Base-by-base conservation (phyloP, 1,284 basidiomycete genomes). In the Boletellus sp. region DNA sequence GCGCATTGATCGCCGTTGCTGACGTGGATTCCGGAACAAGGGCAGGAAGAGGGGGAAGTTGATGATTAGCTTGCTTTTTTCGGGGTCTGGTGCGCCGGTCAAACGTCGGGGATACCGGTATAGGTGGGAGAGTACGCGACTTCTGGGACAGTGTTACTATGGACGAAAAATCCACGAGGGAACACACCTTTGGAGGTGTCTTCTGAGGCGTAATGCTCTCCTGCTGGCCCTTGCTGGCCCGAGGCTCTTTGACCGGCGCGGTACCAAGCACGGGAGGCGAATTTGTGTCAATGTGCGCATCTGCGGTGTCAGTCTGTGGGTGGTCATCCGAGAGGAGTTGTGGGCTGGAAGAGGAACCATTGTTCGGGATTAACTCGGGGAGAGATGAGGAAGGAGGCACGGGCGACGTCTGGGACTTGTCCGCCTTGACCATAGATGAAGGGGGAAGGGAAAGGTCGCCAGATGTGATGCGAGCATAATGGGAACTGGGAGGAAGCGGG, bases 311-410 rank as follows among this genome's bases (percentile, higher is more conserved):
- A 15, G 55, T 55, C 50, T 65, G 64, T 10, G 56, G 50, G 33
- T 64, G 52, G 22, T 67, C 60, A 24, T 63, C 63, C 21, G 68
- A 69, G 44, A 73, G 73, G 38, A 74, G 72, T 18, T 77, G 77
- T 1, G 86, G 85, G 57, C 86, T 89, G 6, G 85, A 88, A 1
- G 85, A 88, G 1, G 84, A 85, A 58, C 78, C 83, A 39, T 73
- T 67, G 61, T 81, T 82, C 0, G 84, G 81, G 12, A 79, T 81
- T 22, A 89, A 74, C 35, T 76, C 81, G 16, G 86, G 86, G 33
- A 79, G 77, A 2, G 74, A 73, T 8, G 67, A 66, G 16, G 69
- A 70, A 15, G 47, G 69, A 45, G 37, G 66, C 49, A 36, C 62
- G 54, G 55, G 64, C n/a, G 60, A 65, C 41, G 39, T 66, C 60